Evolutionary conservation across 139 green algal species (phyloP).

Genomic region (Coelastrella sp.): DNA sequence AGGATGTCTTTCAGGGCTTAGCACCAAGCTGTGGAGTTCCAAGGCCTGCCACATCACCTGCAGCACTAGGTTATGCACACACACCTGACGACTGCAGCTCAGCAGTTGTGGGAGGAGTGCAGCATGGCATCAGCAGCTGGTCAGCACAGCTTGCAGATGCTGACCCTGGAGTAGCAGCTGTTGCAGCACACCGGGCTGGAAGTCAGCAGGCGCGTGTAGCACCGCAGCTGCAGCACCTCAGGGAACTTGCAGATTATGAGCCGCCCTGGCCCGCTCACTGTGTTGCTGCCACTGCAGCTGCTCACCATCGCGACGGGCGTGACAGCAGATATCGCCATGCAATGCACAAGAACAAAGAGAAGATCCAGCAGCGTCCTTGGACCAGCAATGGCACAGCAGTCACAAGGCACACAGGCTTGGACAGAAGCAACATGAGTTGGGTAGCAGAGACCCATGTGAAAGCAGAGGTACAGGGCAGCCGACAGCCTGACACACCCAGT

Average conservation of each 20-base stretch:
- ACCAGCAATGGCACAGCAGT: not conserved
- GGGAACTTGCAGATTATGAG: not conserved
- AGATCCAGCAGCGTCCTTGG: not conserved
- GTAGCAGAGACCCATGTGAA: not conserved
- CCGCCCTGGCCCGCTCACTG: not conserved
- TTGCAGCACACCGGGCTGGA: not conserved
- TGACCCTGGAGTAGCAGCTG: not conserved
- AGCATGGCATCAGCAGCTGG: not conserved
- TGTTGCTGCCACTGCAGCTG: not conserved
- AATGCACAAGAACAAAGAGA: not conserved
- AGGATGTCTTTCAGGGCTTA: not conserved
- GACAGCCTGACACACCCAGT: too few species aligned
- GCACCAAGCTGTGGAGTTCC: too few species aligned
- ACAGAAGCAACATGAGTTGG: not conserved
- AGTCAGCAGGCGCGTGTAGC: not conserved
- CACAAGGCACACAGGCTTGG: not conserved
- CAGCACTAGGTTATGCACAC: not conserved
- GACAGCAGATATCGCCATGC: not conserved
- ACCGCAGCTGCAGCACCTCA: conserved; percentile 5
- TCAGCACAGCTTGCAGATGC: not conserved
- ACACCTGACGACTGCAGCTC: not conserved
- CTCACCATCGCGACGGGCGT: not conserved
- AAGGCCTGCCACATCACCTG: conserved; percentile 13
- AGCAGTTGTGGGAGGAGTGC: not conserved
- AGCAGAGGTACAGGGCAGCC: not conserved